These are phyloP conservation scores for Sarocladium strictum DNA, from an alignment of 2,329 filamentous ascomycete genomes.

Conservation along the genomic window DNA sequence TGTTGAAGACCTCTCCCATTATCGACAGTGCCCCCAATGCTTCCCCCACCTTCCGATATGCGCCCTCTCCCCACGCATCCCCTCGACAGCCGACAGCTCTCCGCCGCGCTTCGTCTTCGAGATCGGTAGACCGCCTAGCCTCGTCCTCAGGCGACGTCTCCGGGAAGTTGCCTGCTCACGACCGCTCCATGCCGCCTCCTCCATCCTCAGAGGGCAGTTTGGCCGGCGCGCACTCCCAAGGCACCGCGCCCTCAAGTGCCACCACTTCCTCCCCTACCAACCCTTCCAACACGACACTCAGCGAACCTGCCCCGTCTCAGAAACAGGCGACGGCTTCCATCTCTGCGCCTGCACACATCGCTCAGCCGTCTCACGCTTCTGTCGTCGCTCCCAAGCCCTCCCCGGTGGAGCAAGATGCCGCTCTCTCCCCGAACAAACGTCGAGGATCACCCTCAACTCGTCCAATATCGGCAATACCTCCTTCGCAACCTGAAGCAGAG, in stretches of 20 bases:
- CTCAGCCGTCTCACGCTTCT: background rate
- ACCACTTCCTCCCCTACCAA: background rate
- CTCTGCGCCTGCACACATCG: background rate
- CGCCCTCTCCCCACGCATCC: constrained; percentile 20
- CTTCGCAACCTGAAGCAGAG: background rate
- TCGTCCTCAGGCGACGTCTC: background rate
- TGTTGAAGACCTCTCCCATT: constrained; percentile 54
- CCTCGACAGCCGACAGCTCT: constrained; percentile 20
- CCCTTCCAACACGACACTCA: background rate
- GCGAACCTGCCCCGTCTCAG: background rate
- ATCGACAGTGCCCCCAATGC: constrained; percentile 45
- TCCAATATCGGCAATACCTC: background rate
- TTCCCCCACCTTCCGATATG: constrained; percentile 47
- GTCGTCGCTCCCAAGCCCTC: background rate
- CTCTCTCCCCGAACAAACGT: constrained; percentile 1
- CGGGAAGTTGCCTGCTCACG: background rate
- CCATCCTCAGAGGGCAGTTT: background rate
- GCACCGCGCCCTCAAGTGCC: too few relatives aligned
- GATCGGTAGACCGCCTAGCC: constrained; percentile 12
- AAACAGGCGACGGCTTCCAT: background rate
- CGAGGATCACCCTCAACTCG: background rate
- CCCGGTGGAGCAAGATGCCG: background rate
- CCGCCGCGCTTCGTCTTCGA: constrained; percentile 20
- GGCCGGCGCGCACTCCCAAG: background rate
- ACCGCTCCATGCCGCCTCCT: constrained; percentile 1